Base-by-base conservation (phyloP, 495 filamentous ascomycete genomes). In the Xylaria venustula region DNA sequence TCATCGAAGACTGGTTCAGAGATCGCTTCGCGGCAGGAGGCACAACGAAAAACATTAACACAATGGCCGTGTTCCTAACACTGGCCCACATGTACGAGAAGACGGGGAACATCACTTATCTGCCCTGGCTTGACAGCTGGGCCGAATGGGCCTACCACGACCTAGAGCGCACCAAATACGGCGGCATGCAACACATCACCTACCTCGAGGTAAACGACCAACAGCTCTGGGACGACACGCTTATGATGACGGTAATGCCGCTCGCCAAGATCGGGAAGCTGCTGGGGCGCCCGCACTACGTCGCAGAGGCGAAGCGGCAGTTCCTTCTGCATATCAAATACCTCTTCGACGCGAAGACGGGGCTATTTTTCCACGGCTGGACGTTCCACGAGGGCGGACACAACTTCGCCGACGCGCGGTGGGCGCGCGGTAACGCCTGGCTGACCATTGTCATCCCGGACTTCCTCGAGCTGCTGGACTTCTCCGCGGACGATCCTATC, bases 1-100 rank as follows among this genome's bases (percentile, higher is more conserved):
- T 86, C 54, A 88, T 90, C 61, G 81, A 87, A 56, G 79, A 82
- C 41, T 91, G 88, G 88, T 91, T 90, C 72, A 70, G 72, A 11
- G 77, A 75, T 7, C 82, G 87, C 17, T 87, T 91, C 57, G 81
- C 80, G 0, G 82, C 83, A 36, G 88, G 88, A 19, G 84, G 85
- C 26, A 90, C 87, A 0, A 89, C 87, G 2, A 91, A 91, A 67
- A 91, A 91, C 62, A 90, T 91, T 78, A 91, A 91, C 75, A 91
- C 88, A 1, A 90, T 91, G 88, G 81, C 84, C 8, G 81, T 82
- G 3, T 88, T 91, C 66, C 75, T 91, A 17, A 89, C 88, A 0
- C 80, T 91, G 0, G 88, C 88, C 0, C 85, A 83, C 57, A 77
- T 90, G 14, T 90, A 90, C 63, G 87, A 90, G 68, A 83, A 84